Conservation (phyloP, 805 yeast genomes). For the Monosporozyma aerobia region DNA sequence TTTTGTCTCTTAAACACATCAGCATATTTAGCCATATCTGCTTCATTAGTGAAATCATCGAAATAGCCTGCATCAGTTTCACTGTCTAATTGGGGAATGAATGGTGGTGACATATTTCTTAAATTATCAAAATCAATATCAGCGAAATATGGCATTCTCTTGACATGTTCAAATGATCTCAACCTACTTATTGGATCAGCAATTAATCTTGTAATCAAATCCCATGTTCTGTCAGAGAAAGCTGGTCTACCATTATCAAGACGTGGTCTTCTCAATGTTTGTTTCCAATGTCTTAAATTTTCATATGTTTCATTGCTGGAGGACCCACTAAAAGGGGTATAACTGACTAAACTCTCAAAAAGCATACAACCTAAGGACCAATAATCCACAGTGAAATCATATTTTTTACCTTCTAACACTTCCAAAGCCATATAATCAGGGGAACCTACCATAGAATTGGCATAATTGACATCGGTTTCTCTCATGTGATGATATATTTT, state of each 20-base stretch:
- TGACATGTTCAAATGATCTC: constrained; percentile 72
- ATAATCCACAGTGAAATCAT: constrained; percentile 94
- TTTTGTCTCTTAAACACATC: constrained; percentile 95
- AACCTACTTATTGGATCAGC: constrained; percentile 71
- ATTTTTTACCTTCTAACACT: constrained; percentile 85
- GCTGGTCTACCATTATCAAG: constrained; percentile 86
- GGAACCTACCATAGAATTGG: constrained; percentile 93
- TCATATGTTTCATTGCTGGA: constrained; percentile 91
- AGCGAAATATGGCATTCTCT: constrained; percentile 67
- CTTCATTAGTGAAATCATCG: constrained; percentile 94
- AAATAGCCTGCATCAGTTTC: constrained; percentile 98
- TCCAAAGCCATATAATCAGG: constrained; percentile 99
- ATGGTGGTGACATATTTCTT: constrained; percentile 76
- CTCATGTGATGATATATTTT: constrained; percentile 71
- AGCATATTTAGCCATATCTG: constrained; percentile 94
- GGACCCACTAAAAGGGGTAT: constrained; percentile 94
- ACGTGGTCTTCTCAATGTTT: constrained; percentile 79
- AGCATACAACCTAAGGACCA: constrained; percentile 98
- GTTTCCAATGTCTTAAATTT: constrained; percentile 87
- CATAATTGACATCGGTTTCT: constrained; percentile 68
- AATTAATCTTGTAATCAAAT: constrained; percentile 65
- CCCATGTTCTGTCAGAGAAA: constrained; percentile 96
- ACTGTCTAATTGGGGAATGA: constrained; percentile 91
- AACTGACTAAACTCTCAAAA: constrained; percentile 92
- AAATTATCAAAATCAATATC: constrained; percentile 74